phyloP scores from a whole-genome alignment of 768 basidiomycete genomes.

The Tulasnella calospora region DNA sequence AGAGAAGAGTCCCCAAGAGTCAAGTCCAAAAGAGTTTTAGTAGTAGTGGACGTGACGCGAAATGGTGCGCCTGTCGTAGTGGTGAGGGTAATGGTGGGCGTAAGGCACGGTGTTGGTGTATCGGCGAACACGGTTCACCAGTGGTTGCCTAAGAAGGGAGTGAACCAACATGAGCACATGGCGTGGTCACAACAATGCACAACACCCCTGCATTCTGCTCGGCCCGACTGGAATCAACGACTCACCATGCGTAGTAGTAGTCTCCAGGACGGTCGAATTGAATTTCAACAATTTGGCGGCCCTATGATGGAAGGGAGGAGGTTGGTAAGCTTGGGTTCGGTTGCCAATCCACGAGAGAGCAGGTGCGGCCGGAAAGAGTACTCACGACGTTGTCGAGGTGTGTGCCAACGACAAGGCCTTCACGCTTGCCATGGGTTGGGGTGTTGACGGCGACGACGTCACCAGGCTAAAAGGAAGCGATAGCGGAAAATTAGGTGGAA shows the following conservation, averaged over 20 bases:
- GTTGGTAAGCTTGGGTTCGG: not conserved
- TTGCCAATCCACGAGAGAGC: not conserved
- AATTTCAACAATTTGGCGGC: conserved; percentile 76
- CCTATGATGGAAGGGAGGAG: conserved; percentile 43
- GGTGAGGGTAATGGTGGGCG: not conserved
- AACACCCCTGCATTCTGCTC: not conserved
- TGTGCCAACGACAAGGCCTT: conserved; percentile 76
- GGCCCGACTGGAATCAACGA: conserved; percentile 2
- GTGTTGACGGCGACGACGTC: conserved; percentile 76
- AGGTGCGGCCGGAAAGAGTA: conserved; percentile 2
- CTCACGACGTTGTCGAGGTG: conserved; percentile 65
- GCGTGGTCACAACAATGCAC: conserved; percentile 21
- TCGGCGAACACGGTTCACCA: conserved; percentile 70
- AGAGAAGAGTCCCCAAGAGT: not conserved
- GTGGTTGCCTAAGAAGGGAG: conserved; percentile 58
- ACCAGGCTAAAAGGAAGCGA: conserved; percentile 42
- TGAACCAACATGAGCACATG: conserved; percentile 9
- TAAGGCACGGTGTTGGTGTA: conserved; percentile 33
- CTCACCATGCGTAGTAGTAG: conserved; percentile 63
- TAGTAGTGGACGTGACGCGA: conserved; percentile 28
- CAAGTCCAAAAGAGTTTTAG: not conserved
- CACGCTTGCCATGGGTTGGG: conserved; percentile 56
- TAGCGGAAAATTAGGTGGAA: not conserved
- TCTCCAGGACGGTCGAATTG: conserved; percentile 62
- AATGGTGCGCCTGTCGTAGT: conserved; percentile 4